Percentiles rank a stretch among this genome's conserved stretches.
phyloP scores from a whole-genome alignment of 1,139 yeast species.

The Sugiyamaella castrensis region DNA sequence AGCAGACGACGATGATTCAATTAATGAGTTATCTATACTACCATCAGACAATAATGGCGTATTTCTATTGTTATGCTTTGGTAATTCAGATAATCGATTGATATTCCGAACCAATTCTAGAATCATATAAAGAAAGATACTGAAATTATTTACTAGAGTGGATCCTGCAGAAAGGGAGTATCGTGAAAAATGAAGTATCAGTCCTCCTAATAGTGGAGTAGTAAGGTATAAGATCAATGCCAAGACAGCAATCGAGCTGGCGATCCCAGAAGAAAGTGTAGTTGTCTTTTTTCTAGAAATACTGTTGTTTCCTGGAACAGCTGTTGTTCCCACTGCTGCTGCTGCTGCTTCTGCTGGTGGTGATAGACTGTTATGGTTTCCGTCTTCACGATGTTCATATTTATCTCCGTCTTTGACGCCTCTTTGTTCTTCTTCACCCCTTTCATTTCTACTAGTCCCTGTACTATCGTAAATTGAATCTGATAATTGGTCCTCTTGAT shows the following conservation, averaged over 20 bases:
- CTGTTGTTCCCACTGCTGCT: too few species aligned
- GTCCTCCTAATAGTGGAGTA: conserved; percentile 28
- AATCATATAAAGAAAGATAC: conserved; percentile 27
- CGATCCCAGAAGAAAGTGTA: background rate
- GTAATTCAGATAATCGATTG: background rate
- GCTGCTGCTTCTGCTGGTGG: too few species aligned
- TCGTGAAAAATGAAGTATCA: conserved; percentile 22
- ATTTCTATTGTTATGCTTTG: too few species aligned
- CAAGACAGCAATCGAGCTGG: background rate
- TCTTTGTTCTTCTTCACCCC: background rate
- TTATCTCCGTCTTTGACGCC: background rate
- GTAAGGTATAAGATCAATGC: conserved; percentile 22
- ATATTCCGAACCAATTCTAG: conserved; percentile 26
- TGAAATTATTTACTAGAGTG: conserved; percentile 25
- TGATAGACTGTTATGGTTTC: too few species aligned
- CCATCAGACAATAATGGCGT: too few species aligned
- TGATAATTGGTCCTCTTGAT: too few species aligned
- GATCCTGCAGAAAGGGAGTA: conserved; percentile 26
- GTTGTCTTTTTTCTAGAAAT: background rate
- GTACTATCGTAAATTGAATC: too few species aligned
- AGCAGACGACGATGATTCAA: too few species aligned
- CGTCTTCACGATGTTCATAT: background rate
- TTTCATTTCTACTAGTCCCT: too few species aligned
- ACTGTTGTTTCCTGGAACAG: background rate
- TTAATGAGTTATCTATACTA: too few species aligned